These are phyloP conservation scores for Urostyla sp. DNA, from an alignment of 73 alveolate species.

Conservation along the genomic window DNA sequence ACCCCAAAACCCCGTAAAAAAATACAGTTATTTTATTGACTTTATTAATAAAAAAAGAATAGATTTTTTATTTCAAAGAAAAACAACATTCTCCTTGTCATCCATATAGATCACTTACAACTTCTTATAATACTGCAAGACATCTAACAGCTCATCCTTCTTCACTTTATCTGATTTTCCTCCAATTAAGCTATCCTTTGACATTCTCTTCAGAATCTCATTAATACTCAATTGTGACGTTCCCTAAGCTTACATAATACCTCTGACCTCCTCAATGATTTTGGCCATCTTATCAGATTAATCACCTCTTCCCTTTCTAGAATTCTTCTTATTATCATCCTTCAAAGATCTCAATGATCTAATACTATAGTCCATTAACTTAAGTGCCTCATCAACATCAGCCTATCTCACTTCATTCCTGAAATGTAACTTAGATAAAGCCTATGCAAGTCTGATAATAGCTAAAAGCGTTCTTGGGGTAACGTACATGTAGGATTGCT, in stretches of 20 bases:
- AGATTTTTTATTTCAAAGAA: conserved; percentile 11
- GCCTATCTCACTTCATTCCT: conserved; percentile 69
- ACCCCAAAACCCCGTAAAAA: too few relatives aligned
- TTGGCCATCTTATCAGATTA: conserved; percentile 35
- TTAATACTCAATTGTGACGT: neutral
- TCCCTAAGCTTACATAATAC: neutral
- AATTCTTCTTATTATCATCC: conserved; percentile 15
- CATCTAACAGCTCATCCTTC: conserved; percentile 41
- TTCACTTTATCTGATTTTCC: neutral
- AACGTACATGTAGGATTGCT: conserved; percentile 90
- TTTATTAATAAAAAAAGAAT: too few relatives aligned
- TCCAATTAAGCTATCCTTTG: neutral
- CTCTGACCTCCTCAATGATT: conserved; percentile 27
- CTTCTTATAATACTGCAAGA: conserved; percentile 19
- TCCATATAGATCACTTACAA: conserved; percentile 27
- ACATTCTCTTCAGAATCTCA: conserved; percentile 22
- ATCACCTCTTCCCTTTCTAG: conserved; percentile 9
- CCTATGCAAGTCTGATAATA: conserved; percentile 92
- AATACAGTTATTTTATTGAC: too few relatives aligned
- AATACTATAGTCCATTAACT: conserved; percentile 67
- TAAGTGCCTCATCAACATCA: conserved; percentile 81
- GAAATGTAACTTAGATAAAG: conserved; percentile 73
- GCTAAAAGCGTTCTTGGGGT: conserved; percentile 98
- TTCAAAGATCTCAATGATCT: conserved; percentile 59
- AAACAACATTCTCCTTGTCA: conserved; percentile 25